Evolutionary conservation across 331 rosid genomes (phyloP), one percentile per base, ranked within the genome.

Genomic region (Rosa hybrid): DNA sequence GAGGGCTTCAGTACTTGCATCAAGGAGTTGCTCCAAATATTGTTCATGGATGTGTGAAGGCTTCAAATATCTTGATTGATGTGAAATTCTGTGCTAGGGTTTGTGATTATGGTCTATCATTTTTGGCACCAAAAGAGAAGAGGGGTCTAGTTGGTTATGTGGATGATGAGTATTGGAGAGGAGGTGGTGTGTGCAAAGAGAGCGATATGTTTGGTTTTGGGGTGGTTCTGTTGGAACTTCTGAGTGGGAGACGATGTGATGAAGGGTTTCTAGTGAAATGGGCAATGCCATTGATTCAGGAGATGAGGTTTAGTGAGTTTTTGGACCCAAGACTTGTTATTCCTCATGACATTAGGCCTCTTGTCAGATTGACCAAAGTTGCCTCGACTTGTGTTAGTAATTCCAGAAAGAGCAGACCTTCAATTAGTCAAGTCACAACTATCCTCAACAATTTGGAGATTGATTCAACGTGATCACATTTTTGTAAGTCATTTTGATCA

Each of bases 181-280:
- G 80, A 1, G 77, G 72, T 20, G 86, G 91, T 8, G 84, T 81
- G 68, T 75, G 91, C 54, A 92, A 90, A 81, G 98, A 92, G 50
- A 95, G 86, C 80, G 98, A 95, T 78, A 88, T 95, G 44, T 92
- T 89, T 77, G 98, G 98, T 2, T 89, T 91, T 80, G 98, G 98
- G 41, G 91, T 95, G 68, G 87, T 95, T 20, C 49, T 92, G 68
- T 86, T 95, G 78, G 97, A 95, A 89, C 68, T 95, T 77, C 76
- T 95, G 81, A 95, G 92, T 81, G 98, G 98, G 44, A 91, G 94
- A 78, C 72, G 74, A 7, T 87, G 94, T 75, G 93, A 91, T 54
- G 91, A 86, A 69, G 97, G 97, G 2, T 74, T 77, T 48, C 56
- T 94, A 23, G 91, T 81, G 27, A 90, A 88, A 18, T 92, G 98